Evolutionary conservation across 2,329 filamentous ascomycete species (phyloP).

Genomic region (Cordyceps tenuipes): DNA sequence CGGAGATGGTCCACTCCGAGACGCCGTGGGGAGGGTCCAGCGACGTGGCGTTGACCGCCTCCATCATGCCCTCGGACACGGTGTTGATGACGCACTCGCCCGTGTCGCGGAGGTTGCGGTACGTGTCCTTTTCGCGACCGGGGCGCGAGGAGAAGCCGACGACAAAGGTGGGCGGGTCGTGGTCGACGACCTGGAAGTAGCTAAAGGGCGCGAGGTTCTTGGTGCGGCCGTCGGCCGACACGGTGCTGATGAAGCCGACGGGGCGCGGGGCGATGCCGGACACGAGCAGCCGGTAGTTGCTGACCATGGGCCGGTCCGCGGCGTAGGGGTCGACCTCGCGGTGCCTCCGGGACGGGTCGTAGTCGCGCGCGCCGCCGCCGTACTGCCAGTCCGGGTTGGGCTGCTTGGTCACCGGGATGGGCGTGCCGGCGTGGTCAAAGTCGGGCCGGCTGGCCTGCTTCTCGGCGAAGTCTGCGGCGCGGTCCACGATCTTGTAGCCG

Average conservation of each 20-base stretch:
- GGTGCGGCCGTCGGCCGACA: constrained; percentile 46
- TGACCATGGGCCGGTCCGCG: constrained; percentile 54
- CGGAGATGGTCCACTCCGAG: constrained; percentile 67
- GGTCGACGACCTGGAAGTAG: constrained; percentile 71
- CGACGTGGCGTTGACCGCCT: constrained; percentile 68
- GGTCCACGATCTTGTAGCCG: constrained; percentile 18
- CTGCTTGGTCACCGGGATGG: constrained; percentile 21
- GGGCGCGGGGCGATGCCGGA: constrained; percentile 71
- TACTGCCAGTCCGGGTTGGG: constrained; percentile 41
- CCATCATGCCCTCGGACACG: constrained; percentile 68
- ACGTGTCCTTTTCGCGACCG: constrained; percentile 61
- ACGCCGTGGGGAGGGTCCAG: constrained; percentile 67
- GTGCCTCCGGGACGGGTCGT: constrained; percentile 38
- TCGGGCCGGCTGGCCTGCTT: constrained; percentile 17
- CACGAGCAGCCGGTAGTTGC: constrained; percentile 84
- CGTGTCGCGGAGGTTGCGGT: constrained; percentile 60
- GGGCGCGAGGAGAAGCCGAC: constrained; percentile 38
- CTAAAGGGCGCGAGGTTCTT: constrained; percentile 73
- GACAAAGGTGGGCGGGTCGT: constrained; percentile 74
- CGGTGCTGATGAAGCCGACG: constrained; percentile 52
- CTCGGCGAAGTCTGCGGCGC: constrained; percentile 17
- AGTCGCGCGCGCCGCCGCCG: constrained; percentile 25
- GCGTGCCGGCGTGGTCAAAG: constrained; percentile 17
- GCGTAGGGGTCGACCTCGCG: constrained; percentile 72
- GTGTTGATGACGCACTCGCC: constrained; percentile 75